Evolutionary conservation across 768 basidiomycete genomes (phyloP).

Genomic region (Tricholoma flavovirens): DNA sequence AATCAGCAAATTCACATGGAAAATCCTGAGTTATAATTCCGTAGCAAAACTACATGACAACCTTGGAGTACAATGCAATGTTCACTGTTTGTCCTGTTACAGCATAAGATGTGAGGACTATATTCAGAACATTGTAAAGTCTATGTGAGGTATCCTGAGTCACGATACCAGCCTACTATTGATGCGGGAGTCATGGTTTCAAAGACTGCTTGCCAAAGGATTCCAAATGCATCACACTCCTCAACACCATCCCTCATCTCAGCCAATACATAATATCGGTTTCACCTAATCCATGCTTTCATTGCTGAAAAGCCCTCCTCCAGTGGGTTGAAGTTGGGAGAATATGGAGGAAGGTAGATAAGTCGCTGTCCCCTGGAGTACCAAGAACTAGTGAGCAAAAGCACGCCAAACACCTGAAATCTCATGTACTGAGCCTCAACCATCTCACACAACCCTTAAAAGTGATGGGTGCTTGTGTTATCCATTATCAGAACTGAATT

Average conservation of each 20-base stretch:
- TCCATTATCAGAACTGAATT: slow-evolving; percentile 30
- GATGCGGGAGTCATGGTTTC: background rate
- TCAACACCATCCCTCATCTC: background rate
- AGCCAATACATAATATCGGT: background rate
- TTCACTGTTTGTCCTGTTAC: too few relatives aligned
- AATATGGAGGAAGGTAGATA: background rate
- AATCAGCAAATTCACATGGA: background rate
- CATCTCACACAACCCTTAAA: slow-evolving; percentile 11
- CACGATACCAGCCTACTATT: background rate
- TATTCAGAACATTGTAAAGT: background rate
- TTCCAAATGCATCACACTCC: background rate
- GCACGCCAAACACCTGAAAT: too few relatives aligned
- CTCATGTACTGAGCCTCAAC: slow-evolving; percentile 11
- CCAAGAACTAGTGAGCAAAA: too few relatives aligned
- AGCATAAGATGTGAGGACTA: too few relatives aligned
- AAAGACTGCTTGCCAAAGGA: background rate
- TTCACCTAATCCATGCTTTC: background rate
- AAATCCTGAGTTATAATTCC: background rate
- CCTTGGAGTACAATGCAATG: too few relatives aligned
- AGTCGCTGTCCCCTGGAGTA: background rate
- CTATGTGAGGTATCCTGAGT: background rate
- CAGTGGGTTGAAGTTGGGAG: background rate
- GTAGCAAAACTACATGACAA: background rate
- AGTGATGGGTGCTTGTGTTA: slow-evolving; percentile 30
- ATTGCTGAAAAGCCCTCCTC: background rate